Base-by-base conservation (phyloP, 768 basidiomycete species). In the Naematelia aurantialba region DNA sequence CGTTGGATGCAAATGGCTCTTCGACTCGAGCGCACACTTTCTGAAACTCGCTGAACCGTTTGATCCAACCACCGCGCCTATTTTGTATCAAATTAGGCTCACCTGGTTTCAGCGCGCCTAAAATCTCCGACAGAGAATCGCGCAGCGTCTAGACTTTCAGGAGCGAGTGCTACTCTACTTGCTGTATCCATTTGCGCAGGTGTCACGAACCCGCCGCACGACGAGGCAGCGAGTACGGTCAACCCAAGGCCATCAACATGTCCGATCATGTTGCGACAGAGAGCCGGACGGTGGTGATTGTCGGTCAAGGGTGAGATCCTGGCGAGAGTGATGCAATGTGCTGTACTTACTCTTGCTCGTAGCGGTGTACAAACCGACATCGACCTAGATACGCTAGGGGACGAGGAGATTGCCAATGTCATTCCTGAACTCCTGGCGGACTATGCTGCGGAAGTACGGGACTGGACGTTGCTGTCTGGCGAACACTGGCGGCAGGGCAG, bases 401-500 rank as follows among this genome's bases (percentile, higher is more conserved):
- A 84, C 68, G 85, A 87, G 5, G 85, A 87, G 61, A 87, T 89
- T 60, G 84, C 90, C 1, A 79, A 73, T 45, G 62, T 63, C 67
- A 57, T 66, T n/a, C 61, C 75, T 56, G 58, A 72, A 67, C 58
- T 75, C 52, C 88, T 50, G 85, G 87, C 66, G 56, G 75, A 78
- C 59, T 75, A 77, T 54, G 68, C 73, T n/a, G 76, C 76, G 25
- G 69, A 75, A 62, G 70, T 73, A 29, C 73, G 73, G 51, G 71
- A 76, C 45, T 76, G 76, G 76, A 67, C 70, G 8, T 45, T 72
- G 34, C 54, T 93, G 21, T 90, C 91, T 8, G 85, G 85, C 14
- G 91, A 93, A 78, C 93, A 94, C 69, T 91, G 90, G 88, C 80
- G 87, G 61, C 82, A 85, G 65, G 88, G 87, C 0, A 83, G 85